A percentile compares a stretch with the other conserved stretches of the same genome.
These are phyloP conservation scores for Cladophialophora psammophila DNA, from an alignment of 2,329 filamentous ascomycete genomes.

Conservation along the genomic window DNA sequence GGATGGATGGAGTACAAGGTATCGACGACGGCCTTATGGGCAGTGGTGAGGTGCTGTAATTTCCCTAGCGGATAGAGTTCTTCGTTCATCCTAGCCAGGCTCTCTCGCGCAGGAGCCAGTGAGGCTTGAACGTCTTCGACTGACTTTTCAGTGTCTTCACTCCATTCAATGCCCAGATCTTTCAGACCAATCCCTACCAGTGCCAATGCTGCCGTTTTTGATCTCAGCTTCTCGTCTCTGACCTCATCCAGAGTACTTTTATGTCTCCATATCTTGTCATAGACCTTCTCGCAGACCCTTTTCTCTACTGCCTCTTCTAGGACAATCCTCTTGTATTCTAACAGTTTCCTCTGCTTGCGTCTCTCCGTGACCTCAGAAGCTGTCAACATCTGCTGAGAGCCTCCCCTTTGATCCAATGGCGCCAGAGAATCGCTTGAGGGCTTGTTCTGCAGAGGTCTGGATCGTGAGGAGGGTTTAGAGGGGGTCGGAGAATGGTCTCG, in stretches of 20 bases:
- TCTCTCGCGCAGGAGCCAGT: constrained; percentile 73
- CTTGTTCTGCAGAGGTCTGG: constrained; percentile 27
- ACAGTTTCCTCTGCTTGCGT: constrained; percentile 76
- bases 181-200: constrained; percentile 89
- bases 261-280: constrained; percentile 89
- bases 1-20: constrained; percentile 72
- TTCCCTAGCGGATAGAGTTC: constrained; percentile 90
- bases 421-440: constrained; percentile 36
- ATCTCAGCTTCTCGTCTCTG: constrained; percentile 90
- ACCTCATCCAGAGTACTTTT: constrained; percentile 92
- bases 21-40: constrained; percentile 94
- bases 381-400: constrained; percentile 86
- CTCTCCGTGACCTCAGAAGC: constrained; percentile 80
- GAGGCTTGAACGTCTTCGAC: constrained; percentile 74
- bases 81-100: constrained; percentile 82
- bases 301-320: constrained; percentile 93
- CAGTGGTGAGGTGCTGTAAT: constrained; percentile 82
- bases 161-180: constrained; percentile 81
- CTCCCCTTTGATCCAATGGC: constrained; percentile 48
- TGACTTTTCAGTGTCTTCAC: constrained; percentile 62
- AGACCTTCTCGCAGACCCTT: constrained; percentile 82
- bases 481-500: constrained; percentile 67
- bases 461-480: constrained; percentile 39
- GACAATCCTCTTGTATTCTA: constrained; percentile 78
- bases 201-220: constrained; percentile 86